Conservation (phyloP, 495 filamentous ascomycete species). For the Sabuloglossum arenarium region DNA sequence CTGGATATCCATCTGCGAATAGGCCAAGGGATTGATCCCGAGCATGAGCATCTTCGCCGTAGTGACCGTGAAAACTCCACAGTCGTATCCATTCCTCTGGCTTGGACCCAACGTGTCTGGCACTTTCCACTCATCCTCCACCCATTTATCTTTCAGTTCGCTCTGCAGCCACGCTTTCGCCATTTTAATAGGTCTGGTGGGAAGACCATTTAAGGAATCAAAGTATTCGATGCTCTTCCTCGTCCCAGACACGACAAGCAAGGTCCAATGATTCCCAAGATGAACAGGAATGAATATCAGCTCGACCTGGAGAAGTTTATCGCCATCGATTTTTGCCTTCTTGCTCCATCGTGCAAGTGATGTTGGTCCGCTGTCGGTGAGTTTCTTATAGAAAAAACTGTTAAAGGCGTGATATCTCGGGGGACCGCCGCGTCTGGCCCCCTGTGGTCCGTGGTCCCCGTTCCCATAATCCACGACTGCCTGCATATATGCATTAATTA, state of each 20-base stretch:
- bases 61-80: conserved; percentile 59
- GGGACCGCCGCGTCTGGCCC: conserved; percentile 21
- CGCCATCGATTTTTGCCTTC: conserved; percentile 33
- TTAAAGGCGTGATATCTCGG: conserved; percentile 52
- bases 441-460: conserved; percentile 1
- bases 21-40: conserved; percentile 38
- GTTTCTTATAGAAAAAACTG: conserved; percentile 46
- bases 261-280: conserved; percentile 33
- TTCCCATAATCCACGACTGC: conserved; percentile 32
- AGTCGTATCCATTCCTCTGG: conserved; percentile 58
- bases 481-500: conserved; percentile 29
- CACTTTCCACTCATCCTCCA: conserved; percentile 39
- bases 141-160: conserved; percentile 28
- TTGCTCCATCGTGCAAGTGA: conserved; percentile 29
- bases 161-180: conserved; percentile 34
- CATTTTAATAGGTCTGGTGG: conserved; percentile 15
- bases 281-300: conserved; percentile 42
- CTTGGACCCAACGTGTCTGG: conserved; percentile 22
- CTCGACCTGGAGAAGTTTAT: conserved; percentile 31
- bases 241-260: conserved; percentile 47
- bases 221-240: conserved; percentile 48
- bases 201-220: conserved; percentile 36
- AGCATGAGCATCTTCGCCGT: conserved; percentile 50
- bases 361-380: conserved; percentile 29
- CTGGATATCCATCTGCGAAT: conserved; percentile 32